These are phyloP conservation scores for Skeletonema grethae DNA, from an alignment of 108 stramenopile species.

Conservation along the genomic window DNA sequence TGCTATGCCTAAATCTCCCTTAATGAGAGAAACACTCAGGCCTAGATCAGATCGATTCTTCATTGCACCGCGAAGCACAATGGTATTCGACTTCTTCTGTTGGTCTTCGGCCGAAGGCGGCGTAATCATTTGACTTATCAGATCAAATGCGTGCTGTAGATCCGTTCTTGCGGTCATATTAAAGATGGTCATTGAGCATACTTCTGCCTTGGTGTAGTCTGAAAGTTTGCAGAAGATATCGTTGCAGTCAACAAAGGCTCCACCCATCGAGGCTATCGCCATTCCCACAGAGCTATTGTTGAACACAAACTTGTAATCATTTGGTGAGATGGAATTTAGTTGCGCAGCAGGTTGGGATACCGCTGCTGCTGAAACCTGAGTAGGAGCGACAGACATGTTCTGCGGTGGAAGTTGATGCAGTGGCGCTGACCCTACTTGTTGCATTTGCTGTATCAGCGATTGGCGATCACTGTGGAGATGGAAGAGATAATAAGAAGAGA, in stretches of 20 bases:
- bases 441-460: constrained; percentile 81
- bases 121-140: constrained; percentile 88
- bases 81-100: constrained; percentile 33
- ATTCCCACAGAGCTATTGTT: constrained; percentile 83
- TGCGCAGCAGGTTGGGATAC: neutral
- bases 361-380: neutral
- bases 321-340: constrained; percentile 38
- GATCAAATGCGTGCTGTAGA: constrained; percentile 85
- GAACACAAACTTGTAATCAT: constrained; percentile 81
- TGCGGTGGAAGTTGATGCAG: neutral
- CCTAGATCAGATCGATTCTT: constrained; percentile 70
- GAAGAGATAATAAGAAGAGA: neutral
- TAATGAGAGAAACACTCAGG: constrained; percentile 71
- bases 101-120: constrained; percentile 41
- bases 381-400: neutral
- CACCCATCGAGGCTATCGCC: constrained; percentile 92
- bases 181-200: constrained; percentile 89
- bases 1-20: constrained; percentile 70
- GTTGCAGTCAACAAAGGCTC: constrained; percentile 89
- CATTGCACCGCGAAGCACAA: constrained; percentile 47
- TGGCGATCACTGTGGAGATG: constrained; percentile 25
- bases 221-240: constrained; percentile 78
- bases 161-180: constrained; percentile 80
- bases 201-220: constrained; percentile 72
- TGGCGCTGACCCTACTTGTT: constrained; percentile 65